Conservation (phyloP, 2,329 filamentous ascomycete species). For the Fusarium gaditjirri region DNA sequence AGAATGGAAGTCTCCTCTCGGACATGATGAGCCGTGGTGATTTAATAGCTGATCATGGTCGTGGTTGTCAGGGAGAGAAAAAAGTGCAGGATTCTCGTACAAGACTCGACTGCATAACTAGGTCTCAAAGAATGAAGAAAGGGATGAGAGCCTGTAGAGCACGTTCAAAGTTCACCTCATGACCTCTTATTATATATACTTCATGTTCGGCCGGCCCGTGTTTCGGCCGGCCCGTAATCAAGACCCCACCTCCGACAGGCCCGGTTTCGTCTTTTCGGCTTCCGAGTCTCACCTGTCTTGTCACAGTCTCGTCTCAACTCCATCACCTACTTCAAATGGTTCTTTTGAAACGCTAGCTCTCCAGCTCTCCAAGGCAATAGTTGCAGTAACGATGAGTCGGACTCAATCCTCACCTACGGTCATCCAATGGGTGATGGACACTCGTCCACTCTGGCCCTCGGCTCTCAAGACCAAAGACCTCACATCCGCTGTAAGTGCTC, state of each 20-base stretch:
- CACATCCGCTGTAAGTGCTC: slow-evolving; percentile 55
- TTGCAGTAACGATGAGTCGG: slow-evolving; percentile 24
- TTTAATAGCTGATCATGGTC: slow-evolving; percentile 13
- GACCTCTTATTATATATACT: slow-evolving; percentile 20
- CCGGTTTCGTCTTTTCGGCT: slow-evolving; percentile 32
- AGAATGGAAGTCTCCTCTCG: slow-evolving; percentile 17
- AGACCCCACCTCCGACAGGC: slow-evolving; percentile 32
- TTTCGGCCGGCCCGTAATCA: slow-evolving; percentile 21
- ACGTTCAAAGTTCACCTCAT: not conserved
- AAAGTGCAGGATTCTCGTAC: slow-evolving; percentile 22
- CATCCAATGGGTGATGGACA: slow-evolving; percentile 72
- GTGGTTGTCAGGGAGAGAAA: slow-evolving; percentile 7
- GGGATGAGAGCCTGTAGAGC: slow-evolving; percentile 19
- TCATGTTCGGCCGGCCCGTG: slow-evolving; percentile 19
- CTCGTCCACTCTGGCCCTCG: slow-evolving; percentile 66
- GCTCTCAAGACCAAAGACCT: slow-evolving; percentile 61
- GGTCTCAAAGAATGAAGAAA: slow-evolving; percentile 5
- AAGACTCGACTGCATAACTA: slow-evolving; percentile 34
- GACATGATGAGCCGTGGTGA: slow-evolving; percentile 16
- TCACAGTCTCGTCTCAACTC: not conserved
- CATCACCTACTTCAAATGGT: not conserved
- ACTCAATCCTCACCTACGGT: slow-evolving; percentile 49
- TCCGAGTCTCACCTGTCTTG: slow-evolving; percentile 37
- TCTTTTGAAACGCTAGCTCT: slow-evolving; percentile 4
- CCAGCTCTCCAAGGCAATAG: not conserved